phyloP scores from a whole-genome alignment of 257 asterid species.

The Nicotiana knightiana region DNA sequence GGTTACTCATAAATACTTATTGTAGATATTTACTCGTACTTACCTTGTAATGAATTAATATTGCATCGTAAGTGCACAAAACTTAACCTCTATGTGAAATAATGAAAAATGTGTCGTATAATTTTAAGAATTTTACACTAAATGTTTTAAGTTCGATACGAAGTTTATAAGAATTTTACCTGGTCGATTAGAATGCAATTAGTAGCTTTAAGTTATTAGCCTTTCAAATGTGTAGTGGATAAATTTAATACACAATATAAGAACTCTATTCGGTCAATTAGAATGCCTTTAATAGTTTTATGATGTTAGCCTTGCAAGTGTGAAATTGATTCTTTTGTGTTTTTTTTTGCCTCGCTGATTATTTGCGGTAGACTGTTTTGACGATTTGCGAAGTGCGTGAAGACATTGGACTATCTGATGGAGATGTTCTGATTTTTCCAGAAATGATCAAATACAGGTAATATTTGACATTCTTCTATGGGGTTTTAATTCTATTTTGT shows the following conservation, averaged over 20 bases:
- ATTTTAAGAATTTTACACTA: neutral
- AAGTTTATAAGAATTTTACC: neutral
- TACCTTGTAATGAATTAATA: too few relatives aligned
- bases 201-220: neutral
- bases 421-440: conserved; percentile 89
- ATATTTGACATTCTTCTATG: neutral
- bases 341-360: conserved; percentile 12
- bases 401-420: conserved; percentile 56
- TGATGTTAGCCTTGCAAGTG: neutral
- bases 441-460: conserved; percentile 85
- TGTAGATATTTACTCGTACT: too few relatives aligned
- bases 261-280: neutral
- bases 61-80: too few relatives aligned
- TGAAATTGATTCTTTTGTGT: neutral
- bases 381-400: conserved; percentile 75
- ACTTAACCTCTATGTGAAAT: too few relatives aligned
- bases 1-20: too few relatives aligned
- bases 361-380: conserved; percentile 59
- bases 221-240: neutral
- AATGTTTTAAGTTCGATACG: neutral
- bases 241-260: neutral
- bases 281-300: neutral
- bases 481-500: too few relatives aligned
- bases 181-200: neutral
- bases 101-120: neutral